Evolutionary conservation across 2,329 filamentous ascomycete species (phyloP), one percentile per base, ranked within the genome.

Genomic region (Fusarium oxysporum): DNA sequence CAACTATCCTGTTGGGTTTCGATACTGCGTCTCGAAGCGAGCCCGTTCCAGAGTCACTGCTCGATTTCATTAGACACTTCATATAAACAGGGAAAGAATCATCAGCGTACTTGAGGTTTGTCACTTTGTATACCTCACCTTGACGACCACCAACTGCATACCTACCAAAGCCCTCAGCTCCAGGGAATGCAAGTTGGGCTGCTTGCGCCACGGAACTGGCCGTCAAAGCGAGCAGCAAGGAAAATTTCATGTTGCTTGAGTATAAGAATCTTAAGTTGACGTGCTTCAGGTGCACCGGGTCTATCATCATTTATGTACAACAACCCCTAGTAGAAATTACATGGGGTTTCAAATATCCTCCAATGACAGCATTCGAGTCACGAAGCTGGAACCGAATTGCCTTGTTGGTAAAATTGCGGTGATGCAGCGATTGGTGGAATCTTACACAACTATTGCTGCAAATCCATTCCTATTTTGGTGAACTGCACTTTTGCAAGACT

Each of bases 1-100:
- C 83, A 16, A 87, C 79, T 23, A 83, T 85, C 12, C 85, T 83
- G 81, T 40, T 84, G 62, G 68, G 81, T 74, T 28, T 81, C 81
- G 40, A 87, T 79, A 83, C 74, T 1, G 81, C 81, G 17, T 82
- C 78, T 23, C 81, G 77, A 8, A 83, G 75, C 0, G 81, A 83
- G 9, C 81, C 81, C 11, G 72, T 62, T 3, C 77, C 78, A 83
- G 86, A 12, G 85, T 76, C 69, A n/a, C 74, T 76, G 10, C 48
- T n/a, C 8, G 32, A 28, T 61, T 21, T 37, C 50, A 23, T 23
- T 12, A 17, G 25, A 48, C 7, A 45, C 28, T 10, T 28, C 10
- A 48, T 3, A 14, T 5, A 4, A 9, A 16, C 4, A 28, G 10
- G 7, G 6, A 21, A 13, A 33, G 8, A 10, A 7, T 1, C 10